A percentile compares a stretch with the other conserved stretches of the same genome.
Conservation (phyloP, 495 filamentous ascomycete genomes). For the Aspergillus cristatus region DNA sequence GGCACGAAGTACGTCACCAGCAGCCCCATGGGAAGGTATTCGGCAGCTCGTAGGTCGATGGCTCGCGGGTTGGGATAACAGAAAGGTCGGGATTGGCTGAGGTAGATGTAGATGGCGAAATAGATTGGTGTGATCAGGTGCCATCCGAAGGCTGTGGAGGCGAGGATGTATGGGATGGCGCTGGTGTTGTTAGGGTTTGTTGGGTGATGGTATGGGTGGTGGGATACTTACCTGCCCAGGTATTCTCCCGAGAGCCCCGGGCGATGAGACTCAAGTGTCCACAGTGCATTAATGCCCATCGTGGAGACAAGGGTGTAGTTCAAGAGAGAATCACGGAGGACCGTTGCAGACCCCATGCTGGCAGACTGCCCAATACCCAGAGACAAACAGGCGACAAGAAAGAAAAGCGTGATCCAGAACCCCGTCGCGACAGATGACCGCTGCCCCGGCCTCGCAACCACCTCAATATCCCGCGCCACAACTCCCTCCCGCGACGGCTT, state of each 20-base stretch:
- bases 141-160: background rate
- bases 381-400: background rate
- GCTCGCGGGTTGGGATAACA: conserved; percentile 6
- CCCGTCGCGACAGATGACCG: background rate
- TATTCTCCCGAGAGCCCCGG: background rate
- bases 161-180: background rate
- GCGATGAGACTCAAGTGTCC: background rate
- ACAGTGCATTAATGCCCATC: background rate
- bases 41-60: background rate
- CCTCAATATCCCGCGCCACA: background rate
- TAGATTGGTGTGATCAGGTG: conserved; percentile 3
- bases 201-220: background rate
- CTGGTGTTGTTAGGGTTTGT: background rate
- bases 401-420: background rate
- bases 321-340: no score
- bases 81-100: conserved; percentile 1
- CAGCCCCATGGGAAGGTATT: background rate
- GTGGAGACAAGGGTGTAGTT: background rate
- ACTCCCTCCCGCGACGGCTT: background rate
- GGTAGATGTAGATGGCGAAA: conserved; percentile 1
- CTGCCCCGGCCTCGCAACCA: background rate
- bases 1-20: background rate
- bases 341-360: background rate
- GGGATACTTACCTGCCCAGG: conserved; percentile 1
- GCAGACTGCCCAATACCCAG: background rate